Evolutionary conservation across 208 protist genomes (phyloP), one percentile per base, ranked within the genome.

Genomic region (Acanthamoeba castellanii): DNA sequence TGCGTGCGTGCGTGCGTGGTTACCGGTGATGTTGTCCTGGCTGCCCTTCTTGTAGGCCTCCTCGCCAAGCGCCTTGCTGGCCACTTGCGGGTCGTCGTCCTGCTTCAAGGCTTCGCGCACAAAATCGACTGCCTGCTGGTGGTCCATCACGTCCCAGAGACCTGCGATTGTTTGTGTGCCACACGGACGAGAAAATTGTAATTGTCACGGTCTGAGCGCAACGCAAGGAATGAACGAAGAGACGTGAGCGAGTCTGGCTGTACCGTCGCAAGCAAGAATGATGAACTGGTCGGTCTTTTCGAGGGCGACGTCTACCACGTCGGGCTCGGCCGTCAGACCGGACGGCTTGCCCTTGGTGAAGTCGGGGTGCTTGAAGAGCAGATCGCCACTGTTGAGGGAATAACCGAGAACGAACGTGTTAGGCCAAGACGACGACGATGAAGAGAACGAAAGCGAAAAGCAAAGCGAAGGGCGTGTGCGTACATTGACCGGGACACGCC

Each of bases 291-390:
- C 81, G 7, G 22, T 27, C 22, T n/a, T 42, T 42, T 55, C 52
- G 25, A 88, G 30, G 6, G 22, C 45, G 27, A 88, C 42, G 42
- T 88, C 50, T 3, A 30, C 27, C 42, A 88, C 81, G 42, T 88
- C 81, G 0, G 81, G 50, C 37, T 64, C 81, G 30, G 81, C 81
- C 25, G 47, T 88, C 3, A 88, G 81, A 27, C 81, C 81, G 81
- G 81, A 88, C 0, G 81, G 81, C 52, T 88, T 88, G 37, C 81
- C 81, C 25, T 88, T 88, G 81, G 81, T 88, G 81, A 66, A 88
- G 37, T 88, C 81, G 11, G 81, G 81, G 50, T 88, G 42, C 50
- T 88, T 88, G 52, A 61, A 88, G 27, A 88, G 18, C 27, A 64
- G 52, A 59, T 88, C 81, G 22, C 81, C 81, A 20, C 81, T 88